Conservation (phyloP, 441 rosid genomes). For the Adansonia grandidieri region DNA sequence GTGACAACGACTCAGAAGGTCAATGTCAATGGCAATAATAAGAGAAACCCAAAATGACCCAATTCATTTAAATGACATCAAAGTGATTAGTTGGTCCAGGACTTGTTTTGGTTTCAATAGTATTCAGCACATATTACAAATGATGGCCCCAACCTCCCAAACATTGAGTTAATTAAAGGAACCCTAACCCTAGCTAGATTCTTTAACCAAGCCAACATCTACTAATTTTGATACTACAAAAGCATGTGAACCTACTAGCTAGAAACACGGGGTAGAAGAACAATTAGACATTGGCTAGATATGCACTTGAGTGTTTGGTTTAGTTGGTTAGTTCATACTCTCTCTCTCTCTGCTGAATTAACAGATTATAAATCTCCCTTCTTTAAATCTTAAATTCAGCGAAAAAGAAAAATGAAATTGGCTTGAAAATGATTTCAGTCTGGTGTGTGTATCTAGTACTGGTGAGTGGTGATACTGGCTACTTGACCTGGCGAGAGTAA, state of each 20-base stretch:
- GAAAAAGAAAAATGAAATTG: no score
- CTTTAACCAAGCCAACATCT: background rate
- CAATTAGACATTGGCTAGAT: background rate
- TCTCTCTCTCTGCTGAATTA: no score
- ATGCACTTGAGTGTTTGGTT: background rate
- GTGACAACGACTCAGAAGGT: background rate
- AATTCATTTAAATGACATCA: background rate
- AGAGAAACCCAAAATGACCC: background rate
- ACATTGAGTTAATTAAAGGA: background rate
- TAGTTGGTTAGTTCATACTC: no score
- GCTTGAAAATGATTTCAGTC: background rate
- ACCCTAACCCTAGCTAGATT: background rate
- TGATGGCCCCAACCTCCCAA: background rate
- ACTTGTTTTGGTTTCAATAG: background rate
- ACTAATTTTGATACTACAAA: background rate
- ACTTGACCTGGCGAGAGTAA: background rate
- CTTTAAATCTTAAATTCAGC: no score
- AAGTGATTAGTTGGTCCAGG: background rate
- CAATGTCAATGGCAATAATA: background rate
- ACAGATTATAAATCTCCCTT: no score
- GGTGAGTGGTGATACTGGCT: background rate
- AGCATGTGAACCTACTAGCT: background rate
- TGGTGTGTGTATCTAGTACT: background rate
- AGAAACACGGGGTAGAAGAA: background rate
- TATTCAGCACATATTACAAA: background rate